phyloP scores from a whole-genome alignment of 306 rosid species.

The Alnus rubra region DNA sequence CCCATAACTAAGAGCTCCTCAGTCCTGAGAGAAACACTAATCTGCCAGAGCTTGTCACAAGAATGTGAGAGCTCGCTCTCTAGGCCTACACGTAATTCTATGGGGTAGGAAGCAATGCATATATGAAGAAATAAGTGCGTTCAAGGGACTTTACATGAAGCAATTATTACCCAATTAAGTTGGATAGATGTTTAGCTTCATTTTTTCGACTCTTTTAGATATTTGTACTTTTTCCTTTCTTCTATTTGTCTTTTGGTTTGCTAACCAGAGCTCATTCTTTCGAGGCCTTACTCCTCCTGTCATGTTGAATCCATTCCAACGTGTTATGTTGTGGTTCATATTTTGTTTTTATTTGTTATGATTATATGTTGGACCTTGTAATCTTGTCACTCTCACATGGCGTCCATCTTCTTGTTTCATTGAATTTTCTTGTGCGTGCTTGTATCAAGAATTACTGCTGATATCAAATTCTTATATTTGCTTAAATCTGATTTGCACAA shows the following conservation, averaged over 20 bases:
- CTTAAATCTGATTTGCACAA: neutral
- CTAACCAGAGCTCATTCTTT: neutral
- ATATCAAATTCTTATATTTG: neutral
- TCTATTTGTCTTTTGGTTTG: neutral
- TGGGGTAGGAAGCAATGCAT: neutral
- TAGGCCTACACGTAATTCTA: neutral
- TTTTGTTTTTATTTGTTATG: neutral
- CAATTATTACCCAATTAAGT: constrained; percentile 9
- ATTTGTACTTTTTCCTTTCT: neutral
- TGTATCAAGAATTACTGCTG: neutral
- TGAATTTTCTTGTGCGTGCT: neutral
- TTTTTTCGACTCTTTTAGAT: neutral
- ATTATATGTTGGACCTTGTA: neutral
- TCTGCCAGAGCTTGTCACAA: neutral
- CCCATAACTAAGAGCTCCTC: constrained; percentile 1
- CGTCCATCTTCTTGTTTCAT: neutral
- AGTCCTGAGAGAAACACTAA: neutral
- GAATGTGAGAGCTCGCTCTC: neutral
- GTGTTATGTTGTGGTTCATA: neutral
- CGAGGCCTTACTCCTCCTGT: neutral
- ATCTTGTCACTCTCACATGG: neutral
- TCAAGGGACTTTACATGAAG: neutral
- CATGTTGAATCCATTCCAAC: neutral
- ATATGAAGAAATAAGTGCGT: neutral
- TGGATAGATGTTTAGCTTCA: neutral